Conservation (phyloP, 2,329 filamentous ascomycete genomes). For the Ambrosiella xylebori region DNA sequence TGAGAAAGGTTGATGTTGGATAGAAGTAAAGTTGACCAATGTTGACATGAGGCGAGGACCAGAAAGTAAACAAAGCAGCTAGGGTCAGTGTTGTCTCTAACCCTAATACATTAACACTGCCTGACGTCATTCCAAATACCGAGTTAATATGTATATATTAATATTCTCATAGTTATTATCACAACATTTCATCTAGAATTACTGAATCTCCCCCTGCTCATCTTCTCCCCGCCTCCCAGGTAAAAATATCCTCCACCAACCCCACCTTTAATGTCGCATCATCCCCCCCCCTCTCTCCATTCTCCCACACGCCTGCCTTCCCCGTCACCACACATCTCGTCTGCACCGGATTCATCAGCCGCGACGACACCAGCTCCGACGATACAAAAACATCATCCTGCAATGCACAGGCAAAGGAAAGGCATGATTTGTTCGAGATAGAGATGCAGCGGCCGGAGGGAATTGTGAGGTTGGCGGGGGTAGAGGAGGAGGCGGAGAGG, state of each 20-base stretch:
- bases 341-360: slow-evolving; percentile 12
- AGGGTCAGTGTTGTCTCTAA: background rate
- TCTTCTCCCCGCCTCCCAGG: background rate
- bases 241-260: slow-evolving; percentile 7
- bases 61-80: background rate
- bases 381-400: slow-evolving; percentile 7
- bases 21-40: no score
- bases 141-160: background rate
- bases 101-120: background rate
- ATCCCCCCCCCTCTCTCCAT: background rate
- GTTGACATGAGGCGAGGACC: no score
- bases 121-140: background rate
- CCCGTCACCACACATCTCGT: slow-evolving; percentile 7
- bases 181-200: background rate
- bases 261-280: slow-evolving; percentile 9
- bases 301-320: slow-evolving; percentile 5
- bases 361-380: slow-evolving; percentile 2
- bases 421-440: slow-evolving; percentile 7
- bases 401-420: slow-evolving; percentile 11
- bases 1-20: background rate
- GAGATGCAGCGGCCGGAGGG: slow-evolving; percentile 9
- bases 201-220: background rate
- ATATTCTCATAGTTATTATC: background rate
- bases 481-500: background rate
- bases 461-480: background rate